A percentile compares a stretch with the other conserved stretches of the same genome.
Conservation (phyloP, 2,329 filamentous ascomycete genomes). For the Parastagonospora nodorum region DNA sequence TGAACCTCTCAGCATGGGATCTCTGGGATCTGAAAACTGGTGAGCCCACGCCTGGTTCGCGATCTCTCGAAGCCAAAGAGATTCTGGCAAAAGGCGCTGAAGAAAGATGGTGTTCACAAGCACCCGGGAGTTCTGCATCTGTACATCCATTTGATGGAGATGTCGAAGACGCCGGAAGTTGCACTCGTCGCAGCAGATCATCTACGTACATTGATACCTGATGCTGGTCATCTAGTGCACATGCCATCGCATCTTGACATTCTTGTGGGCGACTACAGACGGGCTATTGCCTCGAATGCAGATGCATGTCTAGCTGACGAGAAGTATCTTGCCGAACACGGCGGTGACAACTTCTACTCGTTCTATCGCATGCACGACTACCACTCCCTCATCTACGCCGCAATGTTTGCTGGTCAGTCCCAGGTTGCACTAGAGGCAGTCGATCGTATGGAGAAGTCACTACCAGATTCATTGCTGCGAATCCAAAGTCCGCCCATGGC, state of each 20-base stretch:
- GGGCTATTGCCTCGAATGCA: constrained; percentile 69
- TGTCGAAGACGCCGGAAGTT: constrained; percentile 69
- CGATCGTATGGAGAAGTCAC: constrained; percentile 61
- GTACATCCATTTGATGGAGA: constrained; percentile 80
- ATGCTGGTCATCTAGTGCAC: constrained; percentile 72
- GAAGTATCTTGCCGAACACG: constrained; percentile 64
- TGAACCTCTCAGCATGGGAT: constrained; percentile 69
- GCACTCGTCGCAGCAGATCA: constrained; percentile 66
- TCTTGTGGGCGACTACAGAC: constrained; percentile 71
- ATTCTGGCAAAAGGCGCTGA: constrained; percentile 65
- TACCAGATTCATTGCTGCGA: constrained; percentile 68
- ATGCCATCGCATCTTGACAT: constrained; percentile 82
- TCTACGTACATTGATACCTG: constrained; percentile 68
- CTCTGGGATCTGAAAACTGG: constrained; percentile 67
- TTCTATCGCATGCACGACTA: constrained; percentile 76
- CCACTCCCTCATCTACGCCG: constrained; percentile 76
- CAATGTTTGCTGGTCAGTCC: constrained; percentile 75
- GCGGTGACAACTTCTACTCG: constrained; percentile 74
- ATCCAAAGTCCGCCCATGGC: constrained; percentile 74
- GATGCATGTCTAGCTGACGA: constrained; percentile 71
- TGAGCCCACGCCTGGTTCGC: constrained; percentile 59
- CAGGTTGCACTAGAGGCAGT: constrained; percentile 66
- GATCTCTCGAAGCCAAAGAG: constrained; percentile 62
- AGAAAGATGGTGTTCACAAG: constrained; percentile 51
- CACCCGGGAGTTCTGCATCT: constrained; percentile 76